Percentiles rank a stretch among this genome's conserved stretches.
Evolutionary conservation across 192 early-diverging fungal genomes (phyloP).

Genomic region (Chytriomyces sp.): DNA sequence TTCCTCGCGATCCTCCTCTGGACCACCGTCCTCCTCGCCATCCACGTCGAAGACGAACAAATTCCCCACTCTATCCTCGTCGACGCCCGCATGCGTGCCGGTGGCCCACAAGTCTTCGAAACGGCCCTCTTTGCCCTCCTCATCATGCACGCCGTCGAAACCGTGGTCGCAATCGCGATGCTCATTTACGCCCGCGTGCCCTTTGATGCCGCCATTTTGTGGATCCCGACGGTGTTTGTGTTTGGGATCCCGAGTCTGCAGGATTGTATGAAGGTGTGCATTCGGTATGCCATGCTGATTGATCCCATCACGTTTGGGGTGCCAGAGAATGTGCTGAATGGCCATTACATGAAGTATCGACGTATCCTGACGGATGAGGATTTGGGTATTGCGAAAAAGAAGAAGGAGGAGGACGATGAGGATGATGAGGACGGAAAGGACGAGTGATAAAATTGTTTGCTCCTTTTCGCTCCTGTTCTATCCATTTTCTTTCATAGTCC

Average conservation of each 20-base stretch:
- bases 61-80: constrained; percentile 17
- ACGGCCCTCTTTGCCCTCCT: constrained; percentile 2
- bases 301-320: constrained; percentile 36
- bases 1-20: constrained; percentile 9
- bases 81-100: background rate
- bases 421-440: background rate
- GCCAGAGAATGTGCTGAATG: constrained; percentile 32
- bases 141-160: constrained; percentile 25
- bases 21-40: background rate
- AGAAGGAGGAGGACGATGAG: constrained; percentile 8
- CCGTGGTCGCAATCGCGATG: constrained; percentile 15
- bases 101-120: constrained; percentile 3
- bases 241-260: constrained; percentile 36
- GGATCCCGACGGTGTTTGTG: constrained; percentile 35
- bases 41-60: constrained; percentile 16
- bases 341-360: constrained; percentile 32
- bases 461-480: too few relatives aligned
- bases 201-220: background rate
- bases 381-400: too few relatives aligned
- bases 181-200: constrained; percentile 26
- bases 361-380: constrained; percentile 26
- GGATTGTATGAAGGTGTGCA: constrained; percentile 30
- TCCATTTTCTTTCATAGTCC: too few relatives aligned
- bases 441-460: background rate
- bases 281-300: constrained; percentile 17